phyloP scores from a whole-genome alignment of 2,329 filamentous ascomycete species.

The Rosellinia necatrix region DNA sequence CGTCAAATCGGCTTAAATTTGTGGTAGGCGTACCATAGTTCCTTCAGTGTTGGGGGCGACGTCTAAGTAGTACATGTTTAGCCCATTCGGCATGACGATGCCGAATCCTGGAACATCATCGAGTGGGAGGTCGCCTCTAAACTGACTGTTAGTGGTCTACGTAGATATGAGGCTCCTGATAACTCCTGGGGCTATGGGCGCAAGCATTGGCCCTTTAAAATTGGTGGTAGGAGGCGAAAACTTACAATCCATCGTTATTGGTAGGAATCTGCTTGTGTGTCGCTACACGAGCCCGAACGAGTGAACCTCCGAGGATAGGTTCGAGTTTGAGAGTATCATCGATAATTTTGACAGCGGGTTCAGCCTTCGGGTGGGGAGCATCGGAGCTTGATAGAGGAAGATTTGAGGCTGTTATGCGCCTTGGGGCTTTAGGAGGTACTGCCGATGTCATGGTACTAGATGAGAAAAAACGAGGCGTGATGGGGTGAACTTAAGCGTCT shows the following conservation, averaged over 20 bases:
- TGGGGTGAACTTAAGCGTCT: too few species aligned
- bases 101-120: slow-evolving; percentile 37
- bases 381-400: slow-evolving; percentile 27
- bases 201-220: too few species aligned
- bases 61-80: slow-evolving; percentile 40
- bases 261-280: slow-evolving; percentile 34
- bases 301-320: slow-evolving; percentile 27
- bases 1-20: too few species aligned
- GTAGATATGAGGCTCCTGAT: too few species aligned
- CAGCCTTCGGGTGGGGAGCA: slow-evolving; percentile 22
- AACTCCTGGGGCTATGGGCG: too few species aligned
- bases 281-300: slow-evolving; percentile 32
- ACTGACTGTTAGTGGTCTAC: neutral
- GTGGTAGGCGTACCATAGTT: slow-evolving; percentile 38
- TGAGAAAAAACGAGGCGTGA: neutral
- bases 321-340: slow-evolving; percentile 33
- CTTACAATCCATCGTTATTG: slow-evolving; percentile 38
- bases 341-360: slow-evolving; percentile 37
- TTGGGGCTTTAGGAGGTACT: slow-evolving; percentile 27
- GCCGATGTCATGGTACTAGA: slow-evolving; percentile 5
- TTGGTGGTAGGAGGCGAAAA: slow-evolving; percentile 14
- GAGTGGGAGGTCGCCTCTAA: slow-evolving; percentile 32
- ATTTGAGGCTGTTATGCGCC: slow-evolving; percentile 37
- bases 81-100: slow-evolving; percentile 40
- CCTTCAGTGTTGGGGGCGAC: slow-evolving; percentile 36